Evolutionary conservation across 1,284 basidiomycete genomes (phyloP).

Genomic region (Tetrapyrgos nigripes): DNA sequence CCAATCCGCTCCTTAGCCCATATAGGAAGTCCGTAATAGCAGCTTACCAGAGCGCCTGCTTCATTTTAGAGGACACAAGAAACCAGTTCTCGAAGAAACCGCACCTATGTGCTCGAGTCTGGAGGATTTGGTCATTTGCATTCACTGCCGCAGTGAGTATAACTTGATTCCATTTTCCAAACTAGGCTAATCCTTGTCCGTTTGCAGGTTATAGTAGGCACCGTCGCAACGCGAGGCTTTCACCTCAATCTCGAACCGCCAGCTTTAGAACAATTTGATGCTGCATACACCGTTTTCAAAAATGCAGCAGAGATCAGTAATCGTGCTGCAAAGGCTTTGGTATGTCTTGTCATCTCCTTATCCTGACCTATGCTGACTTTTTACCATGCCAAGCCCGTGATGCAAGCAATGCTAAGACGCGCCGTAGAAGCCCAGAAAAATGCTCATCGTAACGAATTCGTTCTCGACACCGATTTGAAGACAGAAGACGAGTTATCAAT

Average conservation of each 20-base stretch:
- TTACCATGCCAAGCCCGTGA: constrained; percentile 37
- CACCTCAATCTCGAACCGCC: constrained; percentile 46
- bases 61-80: constrained; percentile 43
- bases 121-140: constrained; percentile 54
- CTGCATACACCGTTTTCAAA: constrained; percentile 46
- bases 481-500: constrained; percentile 20
- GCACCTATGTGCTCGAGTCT: constrained; percentile 47
- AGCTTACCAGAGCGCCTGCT: constrained; percentile 51
- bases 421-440: constrained; percentile 35
- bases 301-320: constrained; percentile 47
- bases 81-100: constrained; percentile 47
- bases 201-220: constrained; percentile 49
- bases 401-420: constrained; percentile 46
- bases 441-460: constrained; percentile 21
- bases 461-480: constrained; percentile 22
- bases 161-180: background rate
- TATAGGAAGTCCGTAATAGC: constrained; percentile 49
- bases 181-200: background rate
- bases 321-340: constrained; percentile 52
- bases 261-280: constrained; percentile 47
- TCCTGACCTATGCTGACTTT: background rate
- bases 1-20: constrained; percentile 46
- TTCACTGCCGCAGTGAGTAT: constrained; percentile 52
- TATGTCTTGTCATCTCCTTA: constrained; percentile 19
- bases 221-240: constrained; percentile 46